Evolutionary conservation across 2,329 filamentous ascomycete genomes (phyloP).

Genomic region (Ophiocordyceps robertsii): DNA sequence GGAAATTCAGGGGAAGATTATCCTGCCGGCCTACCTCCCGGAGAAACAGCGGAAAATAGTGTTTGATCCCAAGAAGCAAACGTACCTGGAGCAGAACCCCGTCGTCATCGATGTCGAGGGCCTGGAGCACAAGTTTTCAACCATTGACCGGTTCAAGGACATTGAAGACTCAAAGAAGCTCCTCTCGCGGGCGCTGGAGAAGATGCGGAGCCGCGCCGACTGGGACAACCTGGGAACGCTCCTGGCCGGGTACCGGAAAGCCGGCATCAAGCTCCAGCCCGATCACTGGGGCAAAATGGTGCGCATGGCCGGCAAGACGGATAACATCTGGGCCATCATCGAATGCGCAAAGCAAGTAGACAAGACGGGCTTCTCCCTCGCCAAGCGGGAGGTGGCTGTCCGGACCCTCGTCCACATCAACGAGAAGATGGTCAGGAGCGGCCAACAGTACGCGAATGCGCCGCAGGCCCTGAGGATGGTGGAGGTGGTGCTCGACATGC

Average conservation of each 20-base stretch:
- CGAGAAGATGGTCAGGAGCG: conserved; percentile 24
- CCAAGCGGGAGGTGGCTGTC: conserved; percentile 23
- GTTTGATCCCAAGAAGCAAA: conserved; percentile 30
- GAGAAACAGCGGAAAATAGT: conserved; percentile 38
- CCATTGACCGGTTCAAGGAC: conserved; percentile 27
- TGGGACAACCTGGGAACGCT: conserved; percentile 38
- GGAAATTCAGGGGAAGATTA: conserved; percentile 41
- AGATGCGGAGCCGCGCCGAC: conserved; percentile 36
- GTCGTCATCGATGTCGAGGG: conserved; percentile 45
- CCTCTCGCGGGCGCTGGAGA: conserved; percentile 22
- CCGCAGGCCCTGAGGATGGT: conserved; percentile 30
- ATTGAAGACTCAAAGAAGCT: conserved; percentile 28
- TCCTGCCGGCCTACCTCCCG: conserved; percentile 48
- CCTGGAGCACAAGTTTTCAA: conserved; percentile 36
- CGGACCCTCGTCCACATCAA: conserved; percentile 15
- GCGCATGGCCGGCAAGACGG: conserved; percentile 24
- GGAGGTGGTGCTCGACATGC: conserved; percentile 33
- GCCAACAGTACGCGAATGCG: conserved; percentile 21
- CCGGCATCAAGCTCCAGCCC: conserved; percentile 22
- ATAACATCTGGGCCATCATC: conserved; percentile 31
- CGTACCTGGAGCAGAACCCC: conserved; percentile 38
- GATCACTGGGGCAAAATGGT: conserved; percentile 25
- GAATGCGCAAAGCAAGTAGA: conserved; percentile 33
- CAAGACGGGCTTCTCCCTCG: conserved; percentile 31
- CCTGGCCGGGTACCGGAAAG: conserved; percentile 34